Conservation (phyloP, 257 asterid species). For the Solanum habrochaites region DNA sequence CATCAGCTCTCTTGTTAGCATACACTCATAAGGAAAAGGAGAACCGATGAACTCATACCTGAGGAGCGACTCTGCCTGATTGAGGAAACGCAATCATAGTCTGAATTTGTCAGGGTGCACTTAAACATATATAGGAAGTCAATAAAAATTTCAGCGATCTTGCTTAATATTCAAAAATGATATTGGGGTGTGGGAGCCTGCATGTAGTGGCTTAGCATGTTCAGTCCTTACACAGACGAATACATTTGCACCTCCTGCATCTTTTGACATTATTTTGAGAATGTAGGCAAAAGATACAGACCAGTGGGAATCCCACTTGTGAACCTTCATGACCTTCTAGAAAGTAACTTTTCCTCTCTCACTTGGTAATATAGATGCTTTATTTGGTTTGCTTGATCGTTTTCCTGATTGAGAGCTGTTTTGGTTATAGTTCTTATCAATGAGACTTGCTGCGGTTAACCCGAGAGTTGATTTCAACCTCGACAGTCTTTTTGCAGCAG, state of each 20-base stretch:
- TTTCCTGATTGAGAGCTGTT: constrained; percentile 4
- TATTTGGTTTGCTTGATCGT: neutral
- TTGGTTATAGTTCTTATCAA: constrained; percentile 62
- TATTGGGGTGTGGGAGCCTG: neutral
- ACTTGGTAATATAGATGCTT: neutral
- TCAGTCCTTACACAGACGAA: neutral
- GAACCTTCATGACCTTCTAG: neutral
- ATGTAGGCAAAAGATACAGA: neutral
- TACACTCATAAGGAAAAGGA: neutral
- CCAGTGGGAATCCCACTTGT: neutral
- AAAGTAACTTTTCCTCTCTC: neutral
- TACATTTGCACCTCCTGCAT: neutral
- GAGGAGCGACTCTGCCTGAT: neutral
- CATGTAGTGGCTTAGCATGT: neutral
- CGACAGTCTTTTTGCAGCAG: constrained; percentile 50
- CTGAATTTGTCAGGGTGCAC: neutral
- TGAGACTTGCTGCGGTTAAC: constrained; percentile 87
- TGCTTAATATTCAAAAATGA: neutral
- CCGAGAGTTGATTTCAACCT: constrained; percentile 66
- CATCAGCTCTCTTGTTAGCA: neutral
- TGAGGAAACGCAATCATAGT: neutral
- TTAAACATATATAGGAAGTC: neutral
- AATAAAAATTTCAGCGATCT: neutral
- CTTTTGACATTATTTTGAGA: neutral
- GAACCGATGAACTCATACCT: neutral